A percentile compares a stretch with the other conserved stretches of the same genome.
Conservation (phyloP, 176 grass and related monocot species). For the Pontederia paniculata region DNA sequence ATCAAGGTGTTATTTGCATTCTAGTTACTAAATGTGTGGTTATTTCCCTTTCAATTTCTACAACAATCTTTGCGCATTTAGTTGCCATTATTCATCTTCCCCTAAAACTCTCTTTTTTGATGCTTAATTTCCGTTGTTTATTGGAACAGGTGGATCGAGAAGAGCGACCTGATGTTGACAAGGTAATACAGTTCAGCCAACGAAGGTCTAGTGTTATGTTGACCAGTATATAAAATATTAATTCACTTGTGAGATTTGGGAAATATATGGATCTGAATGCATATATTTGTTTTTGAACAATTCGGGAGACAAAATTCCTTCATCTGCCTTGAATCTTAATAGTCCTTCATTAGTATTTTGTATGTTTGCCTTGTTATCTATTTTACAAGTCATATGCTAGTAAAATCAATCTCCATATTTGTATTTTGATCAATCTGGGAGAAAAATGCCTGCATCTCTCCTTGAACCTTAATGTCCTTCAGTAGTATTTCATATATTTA, state of each 20-base stretch:
- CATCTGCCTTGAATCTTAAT: no score
- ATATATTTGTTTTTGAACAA: no score
- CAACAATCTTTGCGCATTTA: not conserved
- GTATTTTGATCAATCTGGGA: no score
- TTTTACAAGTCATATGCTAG: not conserved
- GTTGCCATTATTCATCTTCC: not conserved
- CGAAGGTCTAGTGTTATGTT: not conserved
- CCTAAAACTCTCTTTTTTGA: not conserved
- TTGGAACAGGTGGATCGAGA: slow-evolving; percentile 91
- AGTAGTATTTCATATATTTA: not conserved
- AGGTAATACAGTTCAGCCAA: slow-evolving; percentile 36
- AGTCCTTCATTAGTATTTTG: not conserved
- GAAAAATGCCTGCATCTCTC: no score
- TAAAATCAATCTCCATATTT: not conserved
- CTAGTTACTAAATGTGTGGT: no score
- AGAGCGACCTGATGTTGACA: slow-evolving; percentile 94
- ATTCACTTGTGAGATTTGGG: not conserved
- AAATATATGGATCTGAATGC: no score
- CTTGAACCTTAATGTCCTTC: no score
- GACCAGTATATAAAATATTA: not conserved
- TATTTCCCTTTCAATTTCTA: not conserved
- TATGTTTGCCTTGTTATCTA: not conserved
- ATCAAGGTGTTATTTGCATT: slow-evolving; percentile 52
- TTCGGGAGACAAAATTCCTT: no score
- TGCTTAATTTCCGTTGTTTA: slow-evolving; percentile 21